Percentiles rank a stretch among this genome's conserved stretches.
These are phyloP conservation scores for Aspergillus chevalieri DNA, from an alignment of 2,329 filamentous ascomycete species.

Conservation along the genomic window DNA sequence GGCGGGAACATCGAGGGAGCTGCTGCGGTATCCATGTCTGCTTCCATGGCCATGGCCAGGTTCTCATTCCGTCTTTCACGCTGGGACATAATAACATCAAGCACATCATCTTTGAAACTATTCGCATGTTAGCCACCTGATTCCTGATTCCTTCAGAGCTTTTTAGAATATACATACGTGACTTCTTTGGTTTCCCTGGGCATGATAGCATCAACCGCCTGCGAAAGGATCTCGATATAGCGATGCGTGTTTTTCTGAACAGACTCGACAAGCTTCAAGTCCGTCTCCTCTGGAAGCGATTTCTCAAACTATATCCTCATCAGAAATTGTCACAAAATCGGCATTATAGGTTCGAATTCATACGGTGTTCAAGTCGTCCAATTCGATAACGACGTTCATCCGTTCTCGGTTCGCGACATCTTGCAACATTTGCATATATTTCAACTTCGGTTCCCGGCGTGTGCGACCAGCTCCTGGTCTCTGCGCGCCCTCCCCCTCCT, in stretches of 20 bases:
- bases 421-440: constrained; percentile 85
- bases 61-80: constrained; percentile 79
- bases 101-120: constrained; percentile 93
- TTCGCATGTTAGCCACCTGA: constrained; percentile 14
- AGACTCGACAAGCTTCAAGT: constrained; percentile 64
- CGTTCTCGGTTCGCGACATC: constrained; percentile 73
- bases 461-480: constrained; percentile 38
- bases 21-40: constrained; percentile 57
- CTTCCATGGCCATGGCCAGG: constrained; percentile 61
- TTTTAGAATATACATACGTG: constrained; percentile 50
- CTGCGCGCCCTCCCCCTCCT: constrained; percentile 45
- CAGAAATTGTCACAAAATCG: background rate
- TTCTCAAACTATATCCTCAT: constrained; percentile 61
- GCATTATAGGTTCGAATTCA: constrained; percentile 8
- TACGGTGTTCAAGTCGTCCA: constrained; percentile 79
- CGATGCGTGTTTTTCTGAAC: constrained; percentile 90
- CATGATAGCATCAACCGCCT: constrained; percentile 81
- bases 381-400: constrained; percentile 74
- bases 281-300: constrained; percentile 59
- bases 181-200: constrained; percentile 71
- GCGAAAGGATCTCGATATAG: constrained; percentile 86
- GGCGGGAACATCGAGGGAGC: constrained; percentile 79
- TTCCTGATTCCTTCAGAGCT: background rate
- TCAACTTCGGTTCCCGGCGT: constrained; percentile 59
- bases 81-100: constrained; percentile 94